Conservation (phyloP, 306 rosid species). For the Erythrophleum fordii region DNA sequence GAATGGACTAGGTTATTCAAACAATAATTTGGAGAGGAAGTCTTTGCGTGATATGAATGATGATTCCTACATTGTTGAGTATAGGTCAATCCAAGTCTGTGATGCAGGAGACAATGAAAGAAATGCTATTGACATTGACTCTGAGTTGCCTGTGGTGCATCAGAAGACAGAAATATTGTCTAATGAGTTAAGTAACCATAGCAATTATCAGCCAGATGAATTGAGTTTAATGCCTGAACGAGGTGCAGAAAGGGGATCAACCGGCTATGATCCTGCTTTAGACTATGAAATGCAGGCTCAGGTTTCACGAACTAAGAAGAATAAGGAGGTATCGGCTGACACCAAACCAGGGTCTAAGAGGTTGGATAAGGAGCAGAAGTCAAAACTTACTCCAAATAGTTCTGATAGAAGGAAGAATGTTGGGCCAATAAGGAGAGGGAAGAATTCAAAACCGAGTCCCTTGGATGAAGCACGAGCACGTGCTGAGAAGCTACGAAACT, state of each 20-base stretch:
- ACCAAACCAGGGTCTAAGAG: conserved; percentile 62
- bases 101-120: conserved; percentile 59
- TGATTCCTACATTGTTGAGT: conserved; percentile 80
- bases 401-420: conserved; percentile 63
- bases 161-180: conserved; percentile 55
- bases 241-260: conserved; percentile 64
- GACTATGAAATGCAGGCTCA: conserved; percentile 85
- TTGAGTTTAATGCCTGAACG: conserved; percentile 86
- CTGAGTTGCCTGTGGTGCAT: conserved; percentile 64
- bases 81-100: conserved; percentile 61
- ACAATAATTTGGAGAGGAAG: conserved; percentile 58
- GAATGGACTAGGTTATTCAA: conserved; percentile 58
- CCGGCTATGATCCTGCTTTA: conserved; percentile 82
- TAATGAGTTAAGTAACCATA: conserved; percentile 40
- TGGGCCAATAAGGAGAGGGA: conserved; percentile 91
- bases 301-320: conserved; percentile 51
- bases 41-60: conserved; percentile 63
- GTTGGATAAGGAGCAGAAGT: conserved; percentile 65
- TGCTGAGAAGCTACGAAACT: conserved; percentile 84
- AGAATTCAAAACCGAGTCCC: conserved; percentile 84
- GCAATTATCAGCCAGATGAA: conserved; percentile 78
- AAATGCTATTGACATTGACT: conserved; percentile 82
- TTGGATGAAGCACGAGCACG: conserved; percentile 96
- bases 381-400: conserved; percentile 59
- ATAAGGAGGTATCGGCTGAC: conserved; percentile 48